These are phyloP conservation scores for Globisporangium solare DNA, from an alignment of 352 stramenopile genomes.

Conservation along the genomic window DNA sequence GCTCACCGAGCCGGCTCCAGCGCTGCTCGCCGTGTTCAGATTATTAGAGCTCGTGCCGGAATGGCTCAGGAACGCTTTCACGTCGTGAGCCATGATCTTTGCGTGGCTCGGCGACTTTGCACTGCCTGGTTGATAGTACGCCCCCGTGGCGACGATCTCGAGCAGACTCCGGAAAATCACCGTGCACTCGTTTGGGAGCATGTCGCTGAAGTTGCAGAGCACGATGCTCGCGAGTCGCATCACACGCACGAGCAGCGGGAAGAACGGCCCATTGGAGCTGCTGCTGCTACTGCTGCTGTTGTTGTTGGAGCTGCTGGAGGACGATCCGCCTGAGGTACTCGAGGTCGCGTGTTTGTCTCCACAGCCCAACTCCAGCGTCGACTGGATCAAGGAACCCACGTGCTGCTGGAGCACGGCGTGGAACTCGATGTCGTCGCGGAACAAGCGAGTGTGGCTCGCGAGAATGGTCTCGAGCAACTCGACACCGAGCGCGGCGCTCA, in stretches of 20 bases:
- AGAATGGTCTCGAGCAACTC: slow-evolving; percentile 80
- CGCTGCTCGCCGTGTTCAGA: slow-evolving; percentile 13
- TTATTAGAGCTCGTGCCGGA: slow-evolving; percentile 21
- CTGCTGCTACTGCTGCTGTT: slow-evolving; percentile 29
- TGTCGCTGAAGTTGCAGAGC: slow-evolving; percentile 73
- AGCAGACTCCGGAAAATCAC: slow-evolving; percentile 60
- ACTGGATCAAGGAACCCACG: slow-evolving; percentile 65
- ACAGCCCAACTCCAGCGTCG: slow-evolving; percentile 63
- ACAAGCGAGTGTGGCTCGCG: slow-evolving; percentile 50
- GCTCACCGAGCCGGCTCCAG: slow-evolving; percentile 31
- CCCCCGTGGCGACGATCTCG: slow-evolving; percentile 76
- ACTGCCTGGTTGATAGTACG: slow-evolving; percentile 50
- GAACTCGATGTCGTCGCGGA: slow-evolving; percentile 72
- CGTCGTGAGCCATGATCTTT: slow-evolving; percentile 54
- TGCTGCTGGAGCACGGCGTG: slow-evolving; percentile 79
- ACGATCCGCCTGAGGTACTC: slow-evolving; percentile 25
- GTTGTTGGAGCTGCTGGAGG: slow-evolving; percentile 29
- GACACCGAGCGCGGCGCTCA: slow-evolving; percentile 71
- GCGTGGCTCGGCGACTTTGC: slow-evolving; percentile 44
- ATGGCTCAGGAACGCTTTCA: slow-evolving; percentile 62
- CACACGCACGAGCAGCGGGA: slow-evolving; percentile 76
- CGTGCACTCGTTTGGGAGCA: slow-evolving; percentile 53
- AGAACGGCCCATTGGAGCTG: slow-evolving; percentile 36
- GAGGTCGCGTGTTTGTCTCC: slow-evolving; percentile 33
- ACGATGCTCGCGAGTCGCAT: slow-evolving; percentile 78